Evolutionary conservation across 2,329 filamentous ascomycete genomes (phyloP), one percentile per base, ranked within the genome.

Genomic region (Cordyceps tenuipes): DNA sequence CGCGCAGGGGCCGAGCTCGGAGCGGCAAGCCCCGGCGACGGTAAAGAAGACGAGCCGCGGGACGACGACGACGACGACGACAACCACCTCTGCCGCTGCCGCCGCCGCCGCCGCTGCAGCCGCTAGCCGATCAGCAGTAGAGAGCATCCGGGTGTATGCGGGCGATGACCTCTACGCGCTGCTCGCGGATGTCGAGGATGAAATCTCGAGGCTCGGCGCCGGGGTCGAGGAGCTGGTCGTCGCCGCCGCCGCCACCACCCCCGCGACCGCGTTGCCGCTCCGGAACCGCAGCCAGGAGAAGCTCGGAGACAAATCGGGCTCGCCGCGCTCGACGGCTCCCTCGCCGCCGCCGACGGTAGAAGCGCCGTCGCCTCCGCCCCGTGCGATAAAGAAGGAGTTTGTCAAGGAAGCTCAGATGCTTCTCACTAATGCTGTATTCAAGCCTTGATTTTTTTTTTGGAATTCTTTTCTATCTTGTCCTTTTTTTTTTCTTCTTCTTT

Each of bases 141-240:
- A 88, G 69, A 88, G 84, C 68, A 88, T 88, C 62, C 82, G 82
- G 23, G 79, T 89, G 64, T 89, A 88, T 64, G 85, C 84, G 23
- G 85, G 85, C 61, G 82, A 83, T 62, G 85, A 87, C 51, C 81
- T 90, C 9, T 88, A 85, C 64, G 80, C 82, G 2, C 76, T 89
- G 1, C 75, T 89, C 46, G 83, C 82, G 1, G 86, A 89, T 64
- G 86, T 89, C 15, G 85, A 89, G 70, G 68, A 72, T 50, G 73
- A 76, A 54, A 72, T 74, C 56, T 70, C 68, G 56, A 73, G 70
- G 61, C 73, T 76, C 68, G 69, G 69, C 64, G 65, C 62, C 50
- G 63, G 64, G 29, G 62, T 61, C 31, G 63, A 62, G 5, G 61
- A 66, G 36, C 5, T 29, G 29, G 29, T 29, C 12, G 23, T 26